Evolutionary conservation across 768 basidiomycete genomes (phyloP).

Genomic region (Suillus paluster): DNA sequence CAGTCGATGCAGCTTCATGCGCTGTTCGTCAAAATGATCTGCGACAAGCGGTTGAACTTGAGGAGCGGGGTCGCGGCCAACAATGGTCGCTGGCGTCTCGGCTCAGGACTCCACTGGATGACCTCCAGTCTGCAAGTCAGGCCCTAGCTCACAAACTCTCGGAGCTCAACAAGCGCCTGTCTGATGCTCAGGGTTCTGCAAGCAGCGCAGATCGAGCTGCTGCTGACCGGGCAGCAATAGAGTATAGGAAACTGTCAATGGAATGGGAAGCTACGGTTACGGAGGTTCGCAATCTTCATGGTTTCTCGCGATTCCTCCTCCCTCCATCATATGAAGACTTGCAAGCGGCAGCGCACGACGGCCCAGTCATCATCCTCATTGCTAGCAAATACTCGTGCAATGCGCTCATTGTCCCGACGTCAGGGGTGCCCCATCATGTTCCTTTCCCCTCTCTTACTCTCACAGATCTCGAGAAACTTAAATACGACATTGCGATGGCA

Average conservation of each 20-base stretch:
- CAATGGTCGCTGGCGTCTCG: conserved; percentile 15
- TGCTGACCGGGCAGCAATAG: background rate
- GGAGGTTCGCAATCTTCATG: conserved; percentile 13
- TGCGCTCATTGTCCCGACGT: conserved; percentile 13
- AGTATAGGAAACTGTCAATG: conserved; percentile 15
- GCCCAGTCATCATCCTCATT: conserved; percentile 4
- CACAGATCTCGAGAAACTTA: no score
- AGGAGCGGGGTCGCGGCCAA: background rate
- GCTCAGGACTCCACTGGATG: conserved; percentile 8
- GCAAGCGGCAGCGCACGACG: conserved; percentile 17
- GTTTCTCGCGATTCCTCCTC: conserved; percentile 21
- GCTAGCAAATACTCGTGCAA: conserved; percentile 16
- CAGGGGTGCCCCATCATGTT: background rate
- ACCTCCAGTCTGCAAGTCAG: background rate
- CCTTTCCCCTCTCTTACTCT: conserved; percentile 18
- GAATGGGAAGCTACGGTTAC: conserved; percentile 7
- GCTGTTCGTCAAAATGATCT: background rate
- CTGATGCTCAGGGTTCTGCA: background rate
- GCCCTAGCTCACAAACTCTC: background rate
- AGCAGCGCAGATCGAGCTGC: background rate
- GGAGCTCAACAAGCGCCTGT: background rate
- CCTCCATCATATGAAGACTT: conserved; percentile 18
- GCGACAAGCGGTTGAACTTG: background rate
- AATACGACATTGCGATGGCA: no score
- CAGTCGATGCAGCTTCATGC: background rate